These are phyloP conservation scores for Hippophae tibetana DNA, from an alignment of 306 rosid species.

Conservation along the genomic window DNA sequence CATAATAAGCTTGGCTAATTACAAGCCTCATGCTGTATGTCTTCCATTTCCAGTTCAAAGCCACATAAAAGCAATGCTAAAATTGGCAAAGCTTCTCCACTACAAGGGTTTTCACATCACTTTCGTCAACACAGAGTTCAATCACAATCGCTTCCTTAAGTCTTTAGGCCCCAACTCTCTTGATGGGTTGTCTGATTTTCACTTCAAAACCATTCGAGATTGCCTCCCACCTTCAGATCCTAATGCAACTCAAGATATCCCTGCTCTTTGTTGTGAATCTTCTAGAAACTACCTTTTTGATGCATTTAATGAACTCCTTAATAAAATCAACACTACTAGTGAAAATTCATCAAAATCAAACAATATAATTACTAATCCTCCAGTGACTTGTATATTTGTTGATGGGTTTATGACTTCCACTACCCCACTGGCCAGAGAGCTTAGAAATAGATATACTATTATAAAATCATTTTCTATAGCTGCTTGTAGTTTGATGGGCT, in stretches of 20 bases:
- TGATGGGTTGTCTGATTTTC: neutral
- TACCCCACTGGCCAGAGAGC: neutral
- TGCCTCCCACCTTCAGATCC: slow-evolving; percentile 1
- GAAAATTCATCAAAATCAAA: too few species aligned
- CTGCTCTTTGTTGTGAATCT: neutral
- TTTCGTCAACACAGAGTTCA: neutral
- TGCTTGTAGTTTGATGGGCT: slow-evolving; percentile 3
- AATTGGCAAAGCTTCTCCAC: neutral
- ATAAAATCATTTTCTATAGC: slow-evolving; percentile 3
- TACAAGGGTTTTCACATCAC: neutral
- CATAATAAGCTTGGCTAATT: neutral
- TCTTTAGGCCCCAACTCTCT: neutral
- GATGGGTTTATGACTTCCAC: neutral
- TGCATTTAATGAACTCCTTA: neutral
- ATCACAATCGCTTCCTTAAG: neutral
- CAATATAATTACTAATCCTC: neutral
- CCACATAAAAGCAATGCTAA: neutral
- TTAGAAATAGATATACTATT: neutral
- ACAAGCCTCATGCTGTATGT: neutral
- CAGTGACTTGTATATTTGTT: neutral
- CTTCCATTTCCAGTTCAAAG: neutral
- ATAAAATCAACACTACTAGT: neutral
- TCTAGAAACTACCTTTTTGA: neutral
- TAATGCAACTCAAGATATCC: neutral
- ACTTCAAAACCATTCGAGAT: slow-evolving; percentile 1